Evolutionary conservation across 2,329 filamentous ascomycete species (phyloP).

Genomic region (Hymenoscyphus repandus): DNA sequence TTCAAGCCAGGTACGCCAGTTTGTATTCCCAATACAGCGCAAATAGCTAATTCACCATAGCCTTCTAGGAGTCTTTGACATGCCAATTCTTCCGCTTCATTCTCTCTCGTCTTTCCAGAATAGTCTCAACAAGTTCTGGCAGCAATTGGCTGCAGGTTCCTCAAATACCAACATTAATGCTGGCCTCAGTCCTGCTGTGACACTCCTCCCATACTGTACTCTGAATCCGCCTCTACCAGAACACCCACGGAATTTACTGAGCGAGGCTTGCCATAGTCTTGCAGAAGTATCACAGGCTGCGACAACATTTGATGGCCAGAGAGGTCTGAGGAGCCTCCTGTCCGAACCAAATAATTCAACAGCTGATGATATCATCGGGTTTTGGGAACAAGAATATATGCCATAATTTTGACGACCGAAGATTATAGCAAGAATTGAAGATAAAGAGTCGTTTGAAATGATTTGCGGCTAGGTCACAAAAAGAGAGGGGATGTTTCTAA

Average conservation of each 20-base stretch:
- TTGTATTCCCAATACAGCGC: neutral
- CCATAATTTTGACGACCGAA: conserved; percentile 3
- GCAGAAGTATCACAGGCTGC: conserved; percentile 23
- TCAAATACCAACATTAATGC: neutral
- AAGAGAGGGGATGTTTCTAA: no score
- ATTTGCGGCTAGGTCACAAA: no score
- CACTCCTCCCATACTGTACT: conserved; percentile 28
- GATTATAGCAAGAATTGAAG: no score
- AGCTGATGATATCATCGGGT: conserved; percentile 26
- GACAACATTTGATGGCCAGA: conserved; percentile 21
- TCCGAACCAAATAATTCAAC: conserved; percentile 12
- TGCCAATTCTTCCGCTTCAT: conserved; percentile 28
- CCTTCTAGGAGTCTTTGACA: conserved; percentile 24
- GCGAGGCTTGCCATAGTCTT: conserved; percentile 27
- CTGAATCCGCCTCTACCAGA: conserved; percentile 25
- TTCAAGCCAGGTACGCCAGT: conserved; percentile 27
- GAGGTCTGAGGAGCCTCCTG: conserved; percentile 22
- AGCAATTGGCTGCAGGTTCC: conserved; percentile 17
- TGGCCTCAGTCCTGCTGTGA: conserved; percentile 11
- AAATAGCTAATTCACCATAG: conserved; percentile 16
- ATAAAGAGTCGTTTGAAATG: no score
- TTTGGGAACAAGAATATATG: conserved; percentile 29
- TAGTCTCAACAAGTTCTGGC: conserved; percentile 25
- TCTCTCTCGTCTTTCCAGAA: conserved; percentile 18
- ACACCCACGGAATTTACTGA: conserved; percentile 30